Percentiles rank a stretch among this genome's conserved stretches.
Conservation (phyloP, 1,139 yeast species). For the Taphrina flavorubra region DNA sequence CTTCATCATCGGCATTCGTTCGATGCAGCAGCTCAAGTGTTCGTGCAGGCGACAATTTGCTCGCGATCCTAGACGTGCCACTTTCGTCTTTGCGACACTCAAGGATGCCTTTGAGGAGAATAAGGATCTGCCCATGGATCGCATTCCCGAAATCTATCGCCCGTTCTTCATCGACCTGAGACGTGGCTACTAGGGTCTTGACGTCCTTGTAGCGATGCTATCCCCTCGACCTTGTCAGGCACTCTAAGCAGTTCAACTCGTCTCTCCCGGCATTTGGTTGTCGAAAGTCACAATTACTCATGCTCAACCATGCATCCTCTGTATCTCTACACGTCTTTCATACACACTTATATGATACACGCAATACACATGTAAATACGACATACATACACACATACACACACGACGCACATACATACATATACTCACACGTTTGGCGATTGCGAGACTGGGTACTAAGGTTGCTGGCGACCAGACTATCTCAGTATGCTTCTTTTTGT, state of each 20-base stretch:
- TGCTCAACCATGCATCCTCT: too few relatives aligned
- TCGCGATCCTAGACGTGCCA: conserved; percentile 39
- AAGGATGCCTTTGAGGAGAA: conserved; percentile 31
- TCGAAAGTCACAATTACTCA: too few relatives aligned
- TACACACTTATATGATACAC: too few relatives aligned
- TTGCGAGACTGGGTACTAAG: background rate
- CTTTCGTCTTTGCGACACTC: conserved; percentile 22
- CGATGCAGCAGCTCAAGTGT: conserved; percentile 35
- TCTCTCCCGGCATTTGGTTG: too few relatives aligned
- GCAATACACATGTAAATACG: too few relatives aligned
- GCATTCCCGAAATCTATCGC: conserved; percentile 20
- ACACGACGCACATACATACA: background rate
- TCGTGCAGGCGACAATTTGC: conserved; percentile 33
- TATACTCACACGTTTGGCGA: background rate
- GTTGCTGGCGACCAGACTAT: background rate
- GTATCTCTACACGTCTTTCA: too few relatives aligned
- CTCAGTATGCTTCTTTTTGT: background rate
- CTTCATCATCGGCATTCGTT: conserved; percentile 34
- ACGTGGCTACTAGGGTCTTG: background rate
- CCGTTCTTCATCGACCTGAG: conserved; percentile 30
- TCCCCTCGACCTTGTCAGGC: too few relatives aligned
- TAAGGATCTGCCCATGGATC: conserved; percentile 30
- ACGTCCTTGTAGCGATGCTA: too few relatives aligned
- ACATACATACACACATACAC: background rate
- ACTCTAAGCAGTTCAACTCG: too few relatives aligned